Evolutionary conservation across 768 basidiomycete genomes (phyloP).

Genomic region (Rhizopogon vesiculosus): DNA sequence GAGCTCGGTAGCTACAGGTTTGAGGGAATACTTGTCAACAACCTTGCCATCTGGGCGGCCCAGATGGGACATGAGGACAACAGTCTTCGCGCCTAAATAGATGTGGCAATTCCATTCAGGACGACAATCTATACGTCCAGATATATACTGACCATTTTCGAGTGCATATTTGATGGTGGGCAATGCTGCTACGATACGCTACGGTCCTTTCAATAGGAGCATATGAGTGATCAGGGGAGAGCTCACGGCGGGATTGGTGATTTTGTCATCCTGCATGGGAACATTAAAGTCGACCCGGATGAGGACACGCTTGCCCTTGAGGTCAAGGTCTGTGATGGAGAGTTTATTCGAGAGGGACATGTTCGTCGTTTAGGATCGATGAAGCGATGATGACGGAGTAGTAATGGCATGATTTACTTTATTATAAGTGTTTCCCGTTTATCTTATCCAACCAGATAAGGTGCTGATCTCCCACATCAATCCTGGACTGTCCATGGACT

Average conservation of each 20-base stretch:
- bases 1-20: conserved; percentile 79
- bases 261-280: conserved; percentile 83
- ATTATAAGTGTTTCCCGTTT: not conserved
- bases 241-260: conserved; percentile 95
- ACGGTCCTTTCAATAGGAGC: conserved; percentile 12
- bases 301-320: conserved; percentile 85
- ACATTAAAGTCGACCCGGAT: conserved; percentile 98
- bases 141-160: conserved; percentile 55
- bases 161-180: conserved; percentile 95
- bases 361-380: conserved; percentile 25
- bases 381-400: conserved; percentile 11
- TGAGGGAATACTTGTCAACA: conserved; percentile 85
- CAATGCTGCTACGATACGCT: conserved; percentile 97
- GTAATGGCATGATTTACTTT: conserved; percentile 1
- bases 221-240: conserved; percentile 3
- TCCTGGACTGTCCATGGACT: conserved; percentile 1
- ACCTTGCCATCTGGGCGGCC: conserved; percentile 95
- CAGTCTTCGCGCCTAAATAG: conserved; percentile 63
- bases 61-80: conserved; percentile 96
- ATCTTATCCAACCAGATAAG: conserved; percentile 10
- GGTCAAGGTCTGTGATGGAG: conserved; percentile 84
- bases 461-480: conserved; percentile 7
- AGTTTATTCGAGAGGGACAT: conserved; percentile 97
- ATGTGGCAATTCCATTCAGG: not conserved
- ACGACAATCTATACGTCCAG: not conserved